Conservation (phyloP, 441 rosid genomes). For the Croton setiger region DNA sequence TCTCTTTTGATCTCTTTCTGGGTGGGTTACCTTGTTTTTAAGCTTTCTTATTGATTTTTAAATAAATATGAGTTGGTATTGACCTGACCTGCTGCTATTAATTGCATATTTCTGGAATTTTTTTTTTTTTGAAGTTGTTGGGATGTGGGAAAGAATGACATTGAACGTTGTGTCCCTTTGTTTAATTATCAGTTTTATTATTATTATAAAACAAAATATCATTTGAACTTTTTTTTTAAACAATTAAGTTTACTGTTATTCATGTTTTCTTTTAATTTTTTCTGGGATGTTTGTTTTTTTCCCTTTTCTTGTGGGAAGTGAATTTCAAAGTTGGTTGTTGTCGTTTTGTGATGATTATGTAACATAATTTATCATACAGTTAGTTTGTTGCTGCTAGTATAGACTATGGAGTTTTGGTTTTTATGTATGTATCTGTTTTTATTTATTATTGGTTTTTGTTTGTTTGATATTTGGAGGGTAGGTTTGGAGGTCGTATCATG, state of each 20-base stretch:
- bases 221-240: background rate
- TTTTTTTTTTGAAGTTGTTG: background rate
- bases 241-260: background rate
- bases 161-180: constrained; percentile 7
- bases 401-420: background rate
- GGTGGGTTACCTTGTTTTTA: background rate
- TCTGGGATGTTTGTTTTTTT: background rate
- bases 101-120: background rate
- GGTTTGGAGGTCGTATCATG: background rate
- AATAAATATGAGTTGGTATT: background rate
- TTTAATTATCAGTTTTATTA: background rate
- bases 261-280: background rate
- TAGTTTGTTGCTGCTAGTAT: background rate
- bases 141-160: constrained; percentile 5
- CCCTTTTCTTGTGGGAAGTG: background rate
- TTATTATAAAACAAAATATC: background rate
- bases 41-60: background rate
- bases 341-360: constrained; percentile 2
- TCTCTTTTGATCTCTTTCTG: background rate
- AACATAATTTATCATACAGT: no score
- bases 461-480: background rate
- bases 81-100: background rate
- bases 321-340: constrained; percentile 10
- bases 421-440: background rate
- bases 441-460: background rate